Percentiles rank a stretch among this genome's conserved stretches.
These are phyloP conservation scores for Monosporozyma servazzii DNA, from an alignment of 805 yeast genomes.

Conservation along the genomic window DNA sequence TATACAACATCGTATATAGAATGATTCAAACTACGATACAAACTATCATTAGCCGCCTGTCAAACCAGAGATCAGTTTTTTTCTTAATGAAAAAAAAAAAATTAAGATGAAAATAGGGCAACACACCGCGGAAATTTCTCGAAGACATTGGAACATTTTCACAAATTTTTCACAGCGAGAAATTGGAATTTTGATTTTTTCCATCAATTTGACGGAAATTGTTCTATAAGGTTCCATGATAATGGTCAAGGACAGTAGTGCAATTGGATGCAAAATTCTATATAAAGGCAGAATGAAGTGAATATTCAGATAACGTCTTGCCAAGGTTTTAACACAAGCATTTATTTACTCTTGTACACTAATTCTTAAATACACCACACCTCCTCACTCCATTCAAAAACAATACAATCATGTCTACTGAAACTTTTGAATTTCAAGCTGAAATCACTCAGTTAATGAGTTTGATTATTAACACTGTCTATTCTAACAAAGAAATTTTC, in stretches of 20 bases:
- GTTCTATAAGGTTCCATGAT: background rate
- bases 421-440: conserved; percentile 97
- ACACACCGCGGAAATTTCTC: background rate
- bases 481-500: conserved; percentile 98
- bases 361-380: too few relatives aligned
- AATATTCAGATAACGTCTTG: background rate
- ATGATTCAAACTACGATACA: too few relatives aligned
- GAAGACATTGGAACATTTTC: background rate
- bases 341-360: background rate
- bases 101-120: too few relatives aligned
- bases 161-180: background rate
- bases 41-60: too few relatives aligned
- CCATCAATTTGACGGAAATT: background rate
- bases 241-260: background rate
- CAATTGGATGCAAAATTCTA: background rate
- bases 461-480: conserved; percentile 98
- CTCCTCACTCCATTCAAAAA: background rate
- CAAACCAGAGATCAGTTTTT: too few relatives aligned
- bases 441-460: conserved; percentile 99
- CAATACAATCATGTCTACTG: conserved; percentile 41
- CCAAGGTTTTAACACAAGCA: background rate
- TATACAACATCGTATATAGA: too few relatives aligned
- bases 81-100: too few relatives aligned
- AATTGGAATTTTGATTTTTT: background rate
- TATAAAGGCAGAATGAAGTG: too few relatives aligned